Evolutionary conservation across 768 basidiomycete species (phyloP).

Genomic region (Pleurotus tuoliensis): DNA sequence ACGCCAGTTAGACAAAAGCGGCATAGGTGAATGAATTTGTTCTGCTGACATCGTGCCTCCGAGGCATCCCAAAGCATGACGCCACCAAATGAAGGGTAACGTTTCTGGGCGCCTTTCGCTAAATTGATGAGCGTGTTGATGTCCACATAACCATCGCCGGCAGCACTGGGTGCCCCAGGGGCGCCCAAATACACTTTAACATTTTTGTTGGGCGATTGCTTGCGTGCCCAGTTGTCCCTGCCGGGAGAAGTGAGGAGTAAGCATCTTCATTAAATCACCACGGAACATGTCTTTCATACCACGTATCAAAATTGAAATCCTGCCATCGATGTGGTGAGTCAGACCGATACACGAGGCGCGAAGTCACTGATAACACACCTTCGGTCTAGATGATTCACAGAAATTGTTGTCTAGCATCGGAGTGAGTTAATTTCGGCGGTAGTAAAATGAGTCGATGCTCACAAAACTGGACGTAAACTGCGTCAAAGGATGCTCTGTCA

Average conservation of each 20-base stretch:
- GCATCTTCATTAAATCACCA: neutral
- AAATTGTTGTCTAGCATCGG: constrained; percentile 47
- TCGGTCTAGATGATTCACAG: constrained; percentile 40
- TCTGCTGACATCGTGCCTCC: constrained; percentile 36
- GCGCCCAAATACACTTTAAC: constrained; percentile 62
- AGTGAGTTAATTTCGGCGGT: neutral
- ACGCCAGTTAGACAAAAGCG: neutral
- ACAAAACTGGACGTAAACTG: constrained; percentile 71
- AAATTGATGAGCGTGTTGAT: constrained; percentile 38
- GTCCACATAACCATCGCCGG: constrained; percentile 50
- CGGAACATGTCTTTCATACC: constrained; percentile 23
- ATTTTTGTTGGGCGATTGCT: constrained; percentile 48
- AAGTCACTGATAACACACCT: constrained; percentile 21
- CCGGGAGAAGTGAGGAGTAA: neutral
- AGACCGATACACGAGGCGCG: constrained; percentile 12
- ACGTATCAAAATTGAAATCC: constrained; percentile 50
- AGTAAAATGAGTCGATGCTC: constrained; percentile 13
- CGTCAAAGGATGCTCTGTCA: constrained; percentile 57
- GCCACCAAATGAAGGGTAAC: constrained; percentile 58
- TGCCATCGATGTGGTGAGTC: constrained; percentile 12
- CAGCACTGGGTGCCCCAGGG: constrained; percentile 47
- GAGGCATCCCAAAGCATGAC: constrained; percentile 47
- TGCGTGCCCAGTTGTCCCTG: constrained; percentile 62
- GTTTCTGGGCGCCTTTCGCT: constrained; percentile 38
- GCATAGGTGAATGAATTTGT: constrained; percentile 23